A percentile compares a stretch with the other conserved stretches of the same genome.
Conservation (phyloP, 2,329 filamentous ascomycete genomes). For the Fusarium decemcellulare region DNA sequence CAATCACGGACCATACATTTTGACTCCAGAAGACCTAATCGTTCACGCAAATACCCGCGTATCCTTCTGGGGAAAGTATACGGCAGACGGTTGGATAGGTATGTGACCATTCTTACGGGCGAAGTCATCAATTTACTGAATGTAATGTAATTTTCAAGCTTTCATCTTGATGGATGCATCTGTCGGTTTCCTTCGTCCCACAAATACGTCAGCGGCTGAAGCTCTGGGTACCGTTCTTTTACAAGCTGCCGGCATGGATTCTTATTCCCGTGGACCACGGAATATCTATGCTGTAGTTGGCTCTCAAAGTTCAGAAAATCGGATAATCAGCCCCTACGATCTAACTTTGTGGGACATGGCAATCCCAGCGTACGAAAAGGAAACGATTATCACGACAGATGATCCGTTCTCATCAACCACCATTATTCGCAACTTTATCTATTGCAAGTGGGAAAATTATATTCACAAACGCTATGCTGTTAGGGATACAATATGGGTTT, state of each 20-base stretch:
- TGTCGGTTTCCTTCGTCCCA: not conserved
- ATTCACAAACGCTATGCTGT: rapidly evolving
- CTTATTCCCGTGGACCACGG: too few relatives aligned
- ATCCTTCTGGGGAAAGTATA: not conserved
- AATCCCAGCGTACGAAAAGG: not conserved
- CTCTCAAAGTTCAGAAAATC: not conserved
- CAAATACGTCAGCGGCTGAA: too few relatives aligned
- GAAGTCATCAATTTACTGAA: rapidly evolving
- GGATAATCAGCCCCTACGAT: rapidly evolving
- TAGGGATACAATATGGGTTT: not conserved
- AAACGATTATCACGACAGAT: not conserved
- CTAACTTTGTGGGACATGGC: not conserved
- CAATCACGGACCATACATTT: rapidly evolving
- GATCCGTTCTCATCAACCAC: not conserved
- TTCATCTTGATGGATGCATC: not conserved
- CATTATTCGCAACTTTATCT: not conserved
- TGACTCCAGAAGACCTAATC: too few relatives aligned
- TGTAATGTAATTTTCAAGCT: rapidly evolving
- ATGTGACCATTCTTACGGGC: rapidly evolving
- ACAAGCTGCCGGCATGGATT: too few relatives aligned
- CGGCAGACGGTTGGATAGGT: not conserved
- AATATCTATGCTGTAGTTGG: not conserved
- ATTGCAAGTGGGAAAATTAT: not conserved
- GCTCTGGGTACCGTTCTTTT: too few relatives aligned
- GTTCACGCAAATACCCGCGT: not conserved